Percentiles rank a stretch among this genome's conserved stretches.
Evolutionary conservation across 371 early-diverging fungal genomes (phyloP).

Genomic region (Syncephalastrum racemosum): DNA sequence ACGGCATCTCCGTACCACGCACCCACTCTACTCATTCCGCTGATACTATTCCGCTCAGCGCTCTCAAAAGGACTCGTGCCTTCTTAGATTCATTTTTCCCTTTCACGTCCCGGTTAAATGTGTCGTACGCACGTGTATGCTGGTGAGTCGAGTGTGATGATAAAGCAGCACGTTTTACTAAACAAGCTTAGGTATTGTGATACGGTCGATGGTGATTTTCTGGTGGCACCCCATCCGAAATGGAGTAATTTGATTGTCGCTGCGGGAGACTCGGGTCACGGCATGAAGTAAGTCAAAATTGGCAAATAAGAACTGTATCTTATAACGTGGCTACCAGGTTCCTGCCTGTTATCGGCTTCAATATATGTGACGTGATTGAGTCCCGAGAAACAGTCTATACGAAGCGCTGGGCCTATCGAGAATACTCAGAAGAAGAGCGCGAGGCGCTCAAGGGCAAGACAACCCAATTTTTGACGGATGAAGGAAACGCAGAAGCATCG

Average conservation of each 20-base stretch:
- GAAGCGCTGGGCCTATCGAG: conserved; percentile 28
- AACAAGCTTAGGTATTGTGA: conserved; percentile 29
- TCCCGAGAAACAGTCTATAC: conserved; percentile 26
- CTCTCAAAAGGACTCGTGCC: conserved; percentile 15
- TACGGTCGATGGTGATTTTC: conserved; percentile 38
- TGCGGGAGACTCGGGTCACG: conserved; percentile 43
- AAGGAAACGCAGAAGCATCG: conserved; percentile 15
- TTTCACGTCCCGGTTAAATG: conserved; percentile 11
- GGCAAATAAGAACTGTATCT: not conserved
- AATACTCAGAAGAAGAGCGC: too few species aligned
- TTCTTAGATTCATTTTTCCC: conserved; percentile 24
- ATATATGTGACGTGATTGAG: conserved; percentile 34
- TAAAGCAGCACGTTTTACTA: not conserved
- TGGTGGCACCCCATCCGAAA: conserved; percentile 36
- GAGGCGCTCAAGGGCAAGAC: too few species aligned
- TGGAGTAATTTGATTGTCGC: conserved; percentile 31
- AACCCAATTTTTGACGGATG: conserved; percentile 16
- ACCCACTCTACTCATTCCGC: conserved; percentile 15
- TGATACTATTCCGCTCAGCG: conserved; percentile 27
- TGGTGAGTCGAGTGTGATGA: conserved; percentile 4
- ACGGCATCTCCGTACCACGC: conserved; percentile 24
- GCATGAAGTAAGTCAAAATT: conserved; percentile 29
- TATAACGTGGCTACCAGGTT: conserved; percentile 16
- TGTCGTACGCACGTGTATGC: conserved; percentile 18
- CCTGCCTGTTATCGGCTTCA: conserved; percentile 32